A percentile compares a stretch with the other conserved stretches of the same genome.
Conservation (phyloP, 2,329 filamentous ascomycete species). For the Aspergillus texensis region DNA sequence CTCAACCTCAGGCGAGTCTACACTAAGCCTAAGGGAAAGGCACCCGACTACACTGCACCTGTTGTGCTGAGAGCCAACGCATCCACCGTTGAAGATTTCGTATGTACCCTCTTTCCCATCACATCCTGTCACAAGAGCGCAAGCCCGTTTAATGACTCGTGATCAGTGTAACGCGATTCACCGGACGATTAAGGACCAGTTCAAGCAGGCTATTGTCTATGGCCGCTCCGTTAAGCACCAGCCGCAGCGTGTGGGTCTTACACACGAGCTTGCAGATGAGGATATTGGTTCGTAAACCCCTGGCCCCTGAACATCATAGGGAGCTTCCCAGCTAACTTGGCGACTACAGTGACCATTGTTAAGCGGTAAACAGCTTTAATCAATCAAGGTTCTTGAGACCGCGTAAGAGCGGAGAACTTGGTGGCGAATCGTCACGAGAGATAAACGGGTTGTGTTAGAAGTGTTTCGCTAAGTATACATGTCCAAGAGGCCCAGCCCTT, state of each 20-base stretch:
- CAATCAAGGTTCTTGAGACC: conserved; percentile 22
- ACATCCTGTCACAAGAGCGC: not conserved
- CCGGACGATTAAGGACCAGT: conserved; percentile 92
- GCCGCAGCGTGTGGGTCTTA: conserved; percentile 88
- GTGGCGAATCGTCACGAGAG: conserved; percentile 30
- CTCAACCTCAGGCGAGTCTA: conserved; percentile 89
- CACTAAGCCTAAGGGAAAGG: conserved; percentile 94
- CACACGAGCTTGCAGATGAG: conserved; percentile 91
- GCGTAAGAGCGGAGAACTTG: conserved; percentile 30
- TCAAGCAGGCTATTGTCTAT: conserved; percentile 94
- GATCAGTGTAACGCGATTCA: conserved; percentile 92
- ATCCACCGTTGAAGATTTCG: conserved; percentile 95
- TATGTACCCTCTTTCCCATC: conserved; percentile 55
- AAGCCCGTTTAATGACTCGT: conserved; percentile 35
- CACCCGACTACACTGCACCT: conserved; percentile 88
- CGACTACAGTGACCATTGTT: conserved; percentile 62
- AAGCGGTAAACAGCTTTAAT: conserved; percentile 59
- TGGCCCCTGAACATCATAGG: not conserved
- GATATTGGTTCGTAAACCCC: conserved; percentile 76
- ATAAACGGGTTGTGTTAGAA: conserved; percentile 20
- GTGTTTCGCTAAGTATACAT: conserved; percentile 23
- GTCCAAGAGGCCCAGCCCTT: conserved; percentile 31
- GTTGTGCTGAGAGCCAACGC: conserved; percentile 82
- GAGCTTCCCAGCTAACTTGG: conserved; percentile 27
- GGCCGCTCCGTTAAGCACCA: conserved; percentile 98